phyloP scores from a whole-genome alignment of 139 green algal species.

The Spirogloea muscicola region DNA sequence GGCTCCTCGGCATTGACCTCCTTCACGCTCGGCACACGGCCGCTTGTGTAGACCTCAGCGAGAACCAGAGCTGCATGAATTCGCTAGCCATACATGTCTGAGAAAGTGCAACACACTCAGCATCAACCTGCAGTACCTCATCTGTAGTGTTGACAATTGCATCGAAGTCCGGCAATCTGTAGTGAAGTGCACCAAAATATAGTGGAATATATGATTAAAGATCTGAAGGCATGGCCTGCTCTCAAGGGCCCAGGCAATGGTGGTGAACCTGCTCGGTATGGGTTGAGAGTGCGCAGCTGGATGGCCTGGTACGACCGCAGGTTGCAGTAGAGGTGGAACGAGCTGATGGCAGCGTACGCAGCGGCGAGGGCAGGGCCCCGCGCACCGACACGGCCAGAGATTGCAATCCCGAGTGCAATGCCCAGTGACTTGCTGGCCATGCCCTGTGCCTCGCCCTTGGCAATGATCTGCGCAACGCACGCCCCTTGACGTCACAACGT shows the following conservation, averaged over 20 bases:
- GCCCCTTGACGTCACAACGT: no score
- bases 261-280: slow-evolving; percentile 21
- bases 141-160: neutral
- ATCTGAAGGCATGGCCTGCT: neutral
- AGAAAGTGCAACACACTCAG: neutral
- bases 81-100: no score
- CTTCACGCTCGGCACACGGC: slow-evolving; percentile 14
- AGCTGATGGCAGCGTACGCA: slow-evolving; percentile 1
- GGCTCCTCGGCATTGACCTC: slow-evolving; percentile 35
- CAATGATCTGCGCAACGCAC: slow-evolving; percentile 21
- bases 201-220: neutral
- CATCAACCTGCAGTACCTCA: neutral
- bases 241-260: neutral
- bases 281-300: slow-evolving; percentile 41
- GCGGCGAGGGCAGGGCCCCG: neutral
- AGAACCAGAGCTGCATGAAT: slow-evolving; percentile 29
- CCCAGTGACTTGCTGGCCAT: slow-evolving; percentile 43
- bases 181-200: neutral
- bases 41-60: slow-evolving; percentile 9
- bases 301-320: slow-evolving; percentile 31
- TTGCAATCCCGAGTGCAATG: slow-evolving; percentile 25
- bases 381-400: slow-evolving; percentile 8
- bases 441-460: slow-evolving; percentile 44
- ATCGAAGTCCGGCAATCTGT: neutral
- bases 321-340: slow-evolving; percentile 33